phyloP scores from a whole-genome alignment of 306 rosid species.

The Vigna angularis region DNA sequence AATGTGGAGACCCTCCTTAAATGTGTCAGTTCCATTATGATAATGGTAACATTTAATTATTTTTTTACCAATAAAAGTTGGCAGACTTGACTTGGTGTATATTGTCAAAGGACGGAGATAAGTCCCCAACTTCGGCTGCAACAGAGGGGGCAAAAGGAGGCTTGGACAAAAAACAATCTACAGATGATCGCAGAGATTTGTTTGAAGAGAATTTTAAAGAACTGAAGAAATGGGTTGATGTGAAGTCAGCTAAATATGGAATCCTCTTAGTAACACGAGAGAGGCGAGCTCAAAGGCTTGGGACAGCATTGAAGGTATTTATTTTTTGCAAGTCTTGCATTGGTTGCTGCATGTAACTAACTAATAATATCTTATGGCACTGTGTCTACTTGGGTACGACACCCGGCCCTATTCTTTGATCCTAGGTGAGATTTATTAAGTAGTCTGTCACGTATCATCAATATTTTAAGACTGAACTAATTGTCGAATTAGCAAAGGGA shows the following conservation, averaged over 20 bases:
- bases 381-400: constrained; percentile 2
- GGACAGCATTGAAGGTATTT: constrained; percentile 86
- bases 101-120: constrained; percentile 59
- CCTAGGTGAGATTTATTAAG: constrained; percentile 11
- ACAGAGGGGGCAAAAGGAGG: constrained; percentile 53
- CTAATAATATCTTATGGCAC: constrained; percentile 14
- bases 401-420: not conserved
- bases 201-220: constrained; percentile 87
- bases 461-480: not conserved
- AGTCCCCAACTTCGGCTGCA: constrained; percentile 39
- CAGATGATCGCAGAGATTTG: constrained; percentile 51
- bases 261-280: constrained; percentile 75
- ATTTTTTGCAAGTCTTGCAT: constrained; percentile 23
- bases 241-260: constrained; percentile 80
- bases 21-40: constrained; percentile 41
- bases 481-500: not conserved
- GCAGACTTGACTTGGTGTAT: constrained; percentile 73
- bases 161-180: constrained; percentile 46
- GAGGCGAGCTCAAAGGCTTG: constrained; percentile 79
- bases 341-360: constrained; percentile 35
- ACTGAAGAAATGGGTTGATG: constrained; percentile 87
- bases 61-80: constrained; percentile 55
- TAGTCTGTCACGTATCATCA: constrained; percentile 6
- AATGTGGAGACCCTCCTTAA: constrained; percentile 21
- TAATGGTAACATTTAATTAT: constrained; percentile 44